These are phyloP conservation scores for Phalaenopsis equestris DNA, from an alignment of 106 monocot species.

Conservation along the genomic window DNA sequence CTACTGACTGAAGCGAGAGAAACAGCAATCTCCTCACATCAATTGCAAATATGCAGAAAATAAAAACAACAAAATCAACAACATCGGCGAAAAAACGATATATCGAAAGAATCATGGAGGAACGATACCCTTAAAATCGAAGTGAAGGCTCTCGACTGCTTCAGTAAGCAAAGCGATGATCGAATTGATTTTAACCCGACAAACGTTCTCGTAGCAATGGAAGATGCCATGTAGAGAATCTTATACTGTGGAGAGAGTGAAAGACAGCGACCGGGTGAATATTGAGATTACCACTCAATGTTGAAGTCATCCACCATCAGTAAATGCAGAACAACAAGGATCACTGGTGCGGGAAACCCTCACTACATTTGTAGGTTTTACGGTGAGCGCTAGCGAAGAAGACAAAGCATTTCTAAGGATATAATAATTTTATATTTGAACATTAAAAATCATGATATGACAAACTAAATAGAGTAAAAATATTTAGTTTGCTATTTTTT, in stretches of 20 bases:
- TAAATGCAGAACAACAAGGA: too few species aligned
- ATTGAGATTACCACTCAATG: not conserved
- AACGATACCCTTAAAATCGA: conserved; percentile 19
- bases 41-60: not conserved
- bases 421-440: too few species aligned
- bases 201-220: conserved; percentile 23
- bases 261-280: not conserved
- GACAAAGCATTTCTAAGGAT: too few species aligned
- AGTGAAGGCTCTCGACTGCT: conserved; percentile 9
- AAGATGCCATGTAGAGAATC: conserved; percentile 18
- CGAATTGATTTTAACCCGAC: conserved; percentile 22
- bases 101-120: not conserved
- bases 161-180: conserved; percentile 1
- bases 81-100: not conserved
- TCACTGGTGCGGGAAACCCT: too few species aligned
- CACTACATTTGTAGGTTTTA: too few species aligned
- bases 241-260: not conserved
- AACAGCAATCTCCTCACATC: not conserved
- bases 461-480: too few species aligned
- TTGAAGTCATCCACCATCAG: not conserved
- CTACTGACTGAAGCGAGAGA: not conserved
- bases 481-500: too few species aligned
- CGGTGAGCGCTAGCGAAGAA: too few species aligned
- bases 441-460: too few species aligned
- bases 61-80: not conserved